Percentiles rank a stretch among this genome's conserved stretches.
Conservation (phyloP, 164 flowering plant species). For the Saururus chinensis region DNA sequence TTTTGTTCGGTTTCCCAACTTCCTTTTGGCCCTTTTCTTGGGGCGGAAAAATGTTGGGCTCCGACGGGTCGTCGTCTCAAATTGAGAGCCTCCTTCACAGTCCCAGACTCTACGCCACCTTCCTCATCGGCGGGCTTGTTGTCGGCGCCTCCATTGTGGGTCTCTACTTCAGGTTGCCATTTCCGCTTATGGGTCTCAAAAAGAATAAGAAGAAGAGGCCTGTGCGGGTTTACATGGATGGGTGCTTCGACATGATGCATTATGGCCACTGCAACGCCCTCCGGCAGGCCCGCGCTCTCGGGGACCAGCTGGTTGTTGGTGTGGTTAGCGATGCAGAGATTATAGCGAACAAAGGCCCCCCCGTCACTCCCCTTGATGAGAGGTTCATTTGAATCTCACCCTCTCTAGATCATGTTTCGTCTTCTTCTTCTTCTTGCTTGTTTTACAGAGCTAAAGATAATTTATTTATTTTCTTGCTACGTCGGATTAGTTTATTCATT, state of each 20-base stretch:
- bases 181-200: slow-evolving; percentile 1
- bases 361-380: slow-evolving; percentile 83
- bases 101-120: slow-evolving; percentile 27
- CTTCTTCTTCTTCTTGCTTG: too few species aligned
- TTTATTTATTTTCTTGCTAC: neutral
- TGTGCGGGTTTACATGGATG: slow-evolving; percentile 95
- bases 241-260: slow-evolving; percentile 98
- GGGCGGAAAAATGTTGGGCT: neutral
- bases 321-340: slow-evolving; percentile 94
- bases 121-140: slow-evolving; percentile 43
- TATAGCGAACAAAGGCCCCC: slow-evolving; percentile 89
- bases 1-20: neutral
- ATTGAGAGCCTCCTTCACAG: slow-evolving; percentile 10
- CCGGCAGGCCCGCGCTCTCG: slow-evolving; percentile 93
- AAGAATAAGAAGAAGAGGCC: slow-evolving; percentile 37
- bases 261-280: slow-evolving; percentile 96
- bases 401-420: neutral
- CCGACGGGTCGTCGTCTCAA: neutral
- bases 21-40: neutral
- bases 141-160: slow-evolving; percentile 41
- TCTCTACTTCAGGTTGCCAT: slow-evolving; percentile 15
- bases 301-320: slow-evolving; percentile 86
- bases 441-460: neutral
- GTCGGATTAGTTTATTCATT: neutral
- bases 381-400: slow-evolving; percentile 19